phyloP scores from a whole-genome alignment of 495 filamentous ascomycete genomes.

The Trichoderma orchidacearum region DNA sequence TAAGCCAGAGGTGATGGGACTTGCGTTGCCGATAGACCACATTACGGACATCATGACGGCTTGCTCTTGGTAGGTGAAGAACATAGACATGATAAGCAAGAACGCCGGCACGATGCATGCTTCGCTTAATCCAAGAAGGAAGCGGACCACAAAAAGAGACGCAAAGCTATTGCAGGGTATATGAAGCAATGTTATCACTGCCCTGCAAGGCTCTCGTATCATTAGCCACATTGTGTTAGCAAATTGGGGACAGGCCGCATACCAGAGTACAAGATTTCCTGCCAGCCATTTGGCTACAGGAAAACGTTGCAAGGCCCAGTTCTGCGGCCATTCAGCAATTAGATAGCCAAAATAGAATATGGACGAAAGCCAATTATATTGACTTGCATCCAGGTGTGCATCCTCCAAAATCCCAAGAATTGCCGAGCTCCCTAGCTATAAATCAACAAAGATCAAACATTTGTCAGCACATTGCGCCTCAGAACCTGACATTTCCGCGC shows the following conservation, averaged over 20 bases:
- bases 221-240: neutral
- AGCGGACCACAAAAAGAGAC: constrained; percentile 24
- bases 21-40: constrained; percentile 28
- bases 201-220: constrained; percentile 10
- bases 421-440: constrained; percentile 27
- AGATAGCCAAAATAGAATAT: constrained; percentile 17
- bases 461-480: no score
- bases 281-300: constrained; percentile 26
- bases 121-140: constrained; percentile 25
- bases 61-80: constrained; percentile 30
- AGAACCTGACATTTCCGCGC: no score
- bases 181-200: constrained; percentile 20
- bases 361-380: constrained; percentile 19
- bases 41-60: constrained; percentile 28
- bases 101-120: constrained; percentile 29
- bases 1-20: constrained; percentile 26
- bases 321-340: constrained; percentile 26
- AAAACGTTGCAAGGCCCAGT: constrained; percentile 26
- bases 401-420: constrained; percentile 16
- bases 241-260: no score
- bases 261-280: constrained; percentile 24
- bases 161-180: constrained; percentile 26
- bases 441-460: neutral
- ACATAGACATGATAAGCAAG: constrained; percentile 25
- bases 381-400: constrained; percentile 12